A percentile compares a stretch with the other conserved stretches of the same genome.
phyloP scores from a whole-genome alignment of 768 basidiomycete genomes.

The Imleria badia region DNA sequence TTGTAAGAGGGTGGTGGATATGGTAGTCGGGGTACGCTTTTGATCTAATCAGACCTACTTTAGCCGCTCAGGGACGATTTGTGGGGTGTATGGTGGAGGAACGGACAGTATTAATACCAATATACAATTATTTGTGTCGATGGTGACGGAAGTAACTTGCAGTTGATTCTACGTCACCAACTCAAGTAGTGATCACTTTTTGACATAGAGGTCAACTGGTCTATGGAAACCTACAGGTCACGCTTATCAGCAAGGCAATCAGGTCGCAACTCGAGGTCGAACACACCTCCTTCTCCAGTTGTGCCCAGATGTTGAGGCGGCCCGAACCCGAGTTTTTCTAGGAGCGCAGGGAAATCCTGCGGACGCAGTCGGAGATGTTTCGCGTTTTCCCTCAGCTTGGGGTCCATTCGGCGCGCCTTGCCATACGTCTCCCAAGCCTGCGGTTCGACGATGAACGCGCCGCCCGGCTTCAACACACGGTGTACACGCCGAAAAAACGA shows the following conservation, averaged over 20 bases:
- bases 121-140: too few relatives aligned
- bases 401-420: constrained; percentile 70
- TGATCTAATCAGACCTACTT: constrained; percentile 1
- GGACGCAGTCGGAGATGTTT: constrained; percentile 59
- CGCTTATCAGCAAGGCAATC: background rate
- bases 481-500: constrained; percentile 66
- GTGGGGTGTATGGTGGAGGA: too few relatives aligned
- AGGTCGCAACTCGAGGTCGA: too few relatives aligned
- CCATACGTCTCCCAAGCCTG: constrained; percentile 85
- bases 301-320: constrained; percentile 47
- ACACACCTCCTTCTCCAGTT: constrained; percentile 65
- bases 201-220: constrained; percentile 62
- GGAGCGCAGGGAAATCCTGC: constrained; percentile 53
- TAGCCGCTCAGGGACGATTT: too few relatives aligned
- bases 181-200: constrained; percentile 24
- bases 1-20: too few relatives aligned
- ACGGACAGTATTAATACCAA: too few relatives aligned
- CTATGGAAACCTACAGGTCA: constrained; percentile 19
- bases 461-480: constrained; percentile 56
- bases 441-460: constrained; percentile 75
- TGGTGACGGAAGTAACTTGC: too few relatives aligned
- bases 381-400: constrained; percentile 61
- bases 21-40: background rate
- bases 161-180: too few relatives aligned
- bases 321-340: constrained; percentile 64